phyloP scores from a whole-genome alignment of 495 filamentous ascomycete species.

The Aspergillus cristatus region DNA sequence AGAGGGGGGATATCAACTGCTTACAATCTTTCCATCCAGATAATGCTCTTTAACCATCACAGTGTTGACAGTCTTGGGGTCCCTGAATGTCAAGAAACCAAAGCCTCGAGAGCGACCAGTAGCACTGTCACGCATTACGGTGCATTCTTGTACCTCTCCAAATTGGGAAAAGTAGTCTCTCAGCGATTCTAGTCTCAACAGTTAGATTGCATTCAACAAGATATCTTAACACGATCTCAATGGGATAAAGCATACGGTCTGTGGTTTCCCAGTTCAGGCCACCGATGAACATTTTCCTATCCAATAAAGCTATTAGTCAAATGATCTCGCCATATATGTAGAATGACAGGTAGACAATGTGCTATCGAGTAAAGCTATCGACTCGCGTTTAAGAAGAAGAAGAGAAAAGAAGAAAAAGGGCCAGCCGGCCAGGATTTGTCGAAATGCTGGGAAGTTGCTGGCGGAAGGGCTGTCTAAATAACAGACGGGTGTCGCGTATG shows the following conservation, averaged over 20 bases:
- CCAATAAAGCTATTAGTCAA: conserved; percentile 14
- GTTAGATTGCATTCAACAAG: conserved; percentile 9
- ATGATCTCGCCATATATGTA: not conserved
- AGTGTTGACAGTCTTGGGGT: conserved; percentile 94
- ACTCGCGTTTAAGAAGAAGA: not conserved
- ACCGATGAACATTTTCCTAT: conserved; percentile 99
- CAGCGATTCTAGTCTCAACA: conserved; percentile 64
- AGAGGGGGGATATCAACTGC: conserved; percentile 17
- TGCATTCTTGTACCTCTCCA: conserved; percentile 94
- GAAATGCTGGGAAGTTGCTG: no score
- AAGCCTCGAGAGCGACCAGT: conserved; percentile 92
- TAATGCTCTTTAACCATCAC: conserved; percentile 99
- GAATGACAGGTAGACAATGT: not conserved
- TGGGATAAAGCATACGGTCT: conserved; percentile 58
- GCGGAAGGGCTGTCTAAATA: no score
- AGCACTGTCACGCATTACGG: conserved; percentile 93
- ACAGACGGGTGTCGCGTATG: no score
- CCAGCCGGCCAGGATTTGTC: no score
- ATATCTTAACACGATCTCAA: not conserved
- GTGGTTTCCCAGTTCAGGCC: conserved; percentile 99
- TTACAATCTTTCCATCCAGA: conserved; percentile 95
- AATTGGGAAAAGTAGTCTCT: conserved; percentile 98
- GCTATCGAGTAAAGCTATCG: not conserved
- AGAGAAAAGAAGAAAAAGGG: not conserved
- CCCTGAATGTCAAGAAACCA: conserved; percentile 95